Percentiles rank a stretch among this genome's conserved stretches.
Evolutionary conservation across 768 basidiomycete species (phyloP).

Genomic region (Lyophyllum atratum): DNA sequence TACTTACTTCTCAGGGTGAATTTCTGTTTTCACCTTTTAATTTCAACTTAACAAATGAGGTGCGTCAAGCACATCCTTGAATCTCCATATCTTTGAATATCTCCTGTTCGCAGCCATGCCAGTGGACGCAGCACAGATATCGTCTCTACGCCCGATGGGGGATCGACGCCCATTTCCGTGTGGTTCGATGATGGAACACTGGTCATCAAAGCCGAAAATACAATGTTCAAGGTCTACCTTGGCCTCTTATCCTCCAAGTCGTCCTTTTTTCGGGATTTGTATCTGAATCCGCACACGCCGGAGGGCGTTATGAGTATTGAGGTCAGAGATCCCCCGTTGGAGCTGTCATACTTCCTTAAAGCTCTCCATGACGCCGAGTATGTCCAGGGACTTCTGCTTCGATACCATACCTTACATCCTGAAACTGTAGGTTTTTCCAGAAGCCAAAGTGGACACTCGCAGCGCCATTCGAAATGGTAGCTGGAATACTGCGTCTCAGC

Average conservation of each 20-base stretch:
- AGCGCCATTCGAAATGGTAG: not conserved
- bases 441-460: not conserved
- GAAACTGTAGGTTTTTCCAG: conserved; percentile 9
- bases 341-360: conserved; percentile 8
- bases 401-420: not conserved
- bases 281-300: not conserved
- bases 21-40: no score
- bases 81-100: no score
- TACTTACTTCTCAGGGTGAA: no score
- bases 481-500: conserved; percentile 11
- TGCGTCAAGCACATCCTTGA: no score
- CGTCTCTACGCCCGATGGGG: no score
- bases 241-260: not conserved
- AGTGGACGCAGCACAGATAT: no score
- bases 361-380: conserved; percentile 8
- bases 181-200: conserved; percentile 1
- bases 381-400: not conserved
- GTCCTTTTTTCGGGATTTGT: not conserved
- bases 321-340: conserved; percentile 1
- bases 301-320: not conserved
- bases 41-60: no score
- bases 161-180: not conserved
- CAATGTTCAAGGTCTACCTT: not conserved
- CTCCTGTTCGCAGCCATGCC: no score
- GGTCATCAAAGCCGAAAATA: not conserved